These are phyloP conservation scores for Fusarium scirpi DNA, from an alignment of 2,329 filamentous ascomycete species.

Conservation along the genomic window DNA sequence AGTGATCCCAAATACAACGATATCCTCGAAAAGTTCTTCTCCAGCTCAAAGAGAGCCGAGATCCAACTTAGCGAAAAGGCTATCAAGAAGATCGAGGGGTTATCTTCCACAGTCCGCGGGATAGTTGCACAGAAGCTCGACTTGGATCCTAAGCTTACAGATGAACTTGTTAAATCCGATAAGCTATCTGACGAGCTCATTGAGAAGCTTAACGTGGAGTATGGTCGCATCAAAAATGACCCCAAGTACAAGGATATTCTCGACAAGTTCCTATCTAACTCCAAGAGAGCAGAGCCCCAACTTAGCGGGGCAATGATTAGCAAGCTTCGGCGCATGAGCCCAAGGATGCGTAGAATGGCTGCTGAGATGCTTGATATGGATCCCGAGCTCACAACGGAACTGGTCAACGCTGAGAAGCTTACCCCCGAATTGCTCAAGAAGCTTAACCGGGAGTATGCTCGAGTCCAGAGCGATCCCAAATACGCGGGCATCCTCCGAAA, in stretches of 20 bases:
- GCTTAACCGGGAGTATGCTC: slow-evolving; percentile 14
- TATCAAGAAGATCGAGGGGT: background rate
- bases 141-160: background rate
- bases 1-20: background rate
- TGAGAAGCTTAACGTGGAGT: background rate
- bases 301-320: background rate
- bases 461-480: background rate
- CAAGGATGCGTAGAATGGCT: background rate
- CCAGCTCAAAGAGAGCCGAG: background rate
- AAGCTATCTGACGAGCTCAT: background rate
- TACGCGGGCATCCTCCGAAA: background rate
- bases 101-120: background rate
- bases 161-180: background rate
- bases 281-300: background rate
- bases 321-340: background rate
- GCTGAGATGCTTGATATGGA: background rate
- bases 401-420: background rate
- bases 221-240: background rate
- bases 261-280: background rate
- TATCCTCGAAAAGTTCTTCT: background rate
- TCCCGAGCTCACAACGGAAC: background rate
- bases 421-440: background rate
- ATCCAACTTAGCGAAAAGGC: background rate
- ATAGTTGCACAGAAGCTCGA: background rate
- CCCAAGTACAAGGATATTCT: background rate